phyloP scores from a whole-genome alignment of 208 protist genomes.

The Leishmania tarentolae region DNA sequence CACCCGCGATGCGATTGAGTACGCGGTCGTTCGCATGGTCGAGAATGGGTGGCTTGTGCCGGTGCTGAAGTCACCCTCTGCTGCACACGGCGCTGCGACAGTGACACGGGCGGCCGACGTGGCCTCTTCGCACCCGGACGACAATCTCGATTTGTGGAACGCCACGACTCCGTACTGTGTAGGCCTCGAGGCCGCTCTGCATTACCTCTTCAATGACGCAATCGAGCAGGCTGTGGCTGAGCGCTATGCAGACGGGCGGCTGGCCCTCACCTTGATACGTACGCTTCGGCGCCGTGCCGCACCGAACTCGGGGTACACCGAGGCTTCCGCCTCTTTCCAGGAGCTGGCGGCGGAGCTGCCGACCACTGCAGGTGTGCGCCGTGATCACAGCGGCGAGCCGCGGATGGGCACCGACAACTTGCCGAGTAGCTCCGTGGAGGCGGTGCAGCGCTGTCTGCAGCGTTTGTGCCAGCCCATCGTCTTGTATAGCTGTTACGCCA shows the following conservation, averaged over 20 bases:
- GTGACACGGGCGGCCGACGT: background rate
- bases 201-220: constrained; percentile 29
- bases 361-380: constrained; percentile 12
- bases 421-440: constrained; percentile 18
- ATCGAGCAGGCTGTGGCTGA: constrained; percentile 38
- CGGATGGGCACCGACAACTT: background rate
- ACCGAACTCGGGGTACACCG: constrained; percentile 9
- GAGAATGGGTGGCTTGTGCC: constrained; percentile 56
- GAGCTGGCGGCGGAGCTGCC: constrained; percentile 27
- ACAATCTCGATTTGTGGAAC: constrained; percentile 7
- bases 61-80: constrained; percentile 3
- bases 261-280: constrained; percentile 40
- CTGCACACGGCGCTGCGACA: background rate
- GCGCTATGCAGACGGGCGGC: constrained; percentile 23
- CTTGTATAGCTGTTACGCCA: constrained; percentile 15
- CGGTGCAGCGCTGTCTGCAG: constrained; percentile 28
- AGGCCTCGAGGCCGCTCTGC: constrained; percentile 25
- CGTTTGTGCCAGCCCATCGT: constrained; percentile 35
- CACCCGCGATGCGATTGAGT: constrained; percentile 37
- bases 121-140: background rate
- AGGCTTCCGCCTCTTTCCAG: constrained; percentile 21
- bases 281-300: constrained; percentile 25
- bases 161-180: constrained; percentile 41
- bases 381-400: constrained; percentile 19
- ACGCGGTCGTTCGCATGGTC: constrained; percentile 48